Percentiles rank a stretch among this genome's conserved stretches.
phyloP scores from a whole-genome alignment of 345 rosid genomes.

The Lumnitzera littorea region DNA sequence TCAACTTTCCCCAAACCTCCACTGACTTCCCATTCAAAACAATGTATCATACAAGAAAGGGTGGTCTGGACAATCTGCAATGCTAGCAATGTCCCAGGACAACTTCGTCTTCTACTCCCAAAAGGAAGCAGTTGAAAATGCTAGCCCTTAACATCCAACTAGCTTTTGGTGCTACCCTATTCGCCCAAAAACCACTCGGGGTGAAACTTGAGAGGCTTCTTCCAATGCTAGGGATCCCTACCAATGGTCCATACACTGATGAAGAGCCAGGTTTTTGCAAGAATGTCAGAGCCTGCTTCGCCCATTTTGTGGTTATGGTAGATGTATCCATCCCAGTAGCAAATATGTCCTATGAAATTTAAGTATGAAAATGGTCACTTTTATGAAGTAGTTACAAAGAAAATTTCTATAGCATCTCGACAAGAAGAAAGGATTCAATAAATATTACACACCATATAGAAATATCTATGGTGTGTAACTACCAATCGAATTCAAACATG shows the following conservation, averaged over 20 bases:
- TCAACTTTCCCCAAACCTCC: too few relatives aligned
- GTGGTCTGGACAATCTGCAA: too few relatives aligned
- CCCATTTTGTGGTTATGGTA: conserved; percentile 49
- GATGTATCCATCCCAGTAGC: conserved; percentile 67
- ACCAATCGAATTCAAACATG: too few relatives aligned
- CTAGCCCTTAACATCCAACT: conserved; percentile 39
- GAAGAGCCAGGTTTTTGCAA: conserved; percentile 39
- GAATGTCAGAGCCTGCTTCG: conserved; percentile 39
- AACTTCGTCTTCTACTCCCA: conserved; percentile 59
- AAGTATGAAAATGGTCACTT: neutral
- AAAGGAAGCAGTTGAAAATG: conserved; percentile 49
- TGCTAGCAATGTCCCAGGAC: conserved; percentile 19
- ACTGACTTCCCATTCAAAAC: too few relatives aligned
- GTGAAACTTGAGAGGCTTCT: conserved; percentile 44
- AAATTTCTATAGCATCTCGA: neutral
- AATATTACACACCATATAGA: too few relatives aligned
- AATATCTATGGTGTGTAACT: too few relatives aligned
- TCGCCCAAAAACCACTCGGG: conserved; percentile 49
- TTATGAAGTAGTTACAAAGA: neutral
- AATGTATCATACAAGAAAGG: too few relatives aligned
- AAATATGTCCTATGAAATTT: conserved; percentile 40
- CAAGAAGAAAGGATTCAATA: too few relatives aligned
- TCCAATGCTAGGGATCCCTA: conserved; percentile 52
- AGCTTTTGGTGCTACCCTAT: conserved; percentile 11
- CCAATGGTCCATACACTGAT: conserved; percentile 52